These are phyloP conservation scores for Floccularia luteovirens DNA, from an alignment of 768 basidiomycete species.

Conservation along the genomic window DNA sequence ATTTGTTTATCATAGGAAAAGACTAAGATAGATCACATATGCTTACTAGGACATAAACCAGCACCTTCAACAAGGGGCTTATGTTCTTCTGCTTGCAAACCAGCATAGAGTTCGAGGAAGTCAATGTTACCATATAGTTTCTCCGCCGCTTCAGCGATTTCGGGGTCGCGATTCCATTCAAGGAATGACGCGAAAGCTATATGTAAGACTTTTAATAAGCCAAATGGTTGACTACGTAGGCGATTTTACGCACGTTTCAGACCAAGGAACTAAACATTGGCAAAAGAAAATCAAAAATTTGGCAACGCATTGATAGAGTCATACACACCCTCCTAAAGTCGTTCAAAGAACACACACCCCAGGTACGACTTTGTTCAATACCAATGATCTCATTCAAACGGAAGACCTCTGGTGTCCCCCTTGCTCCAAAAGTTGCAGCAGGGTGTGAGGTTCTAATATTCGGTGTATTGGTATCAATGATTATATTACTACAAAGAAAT, in stretches of 20 bases:
- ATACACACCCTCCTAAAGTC: constrained; percentile 62
- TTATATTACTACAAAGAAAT: no score
- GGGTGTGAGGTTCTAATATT: constrained; percentile 54
- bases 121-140: constrained; percentile 74
- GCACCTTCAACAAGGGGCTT: constrained; percentile 74
- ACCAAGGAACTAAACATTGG: constrained; percentile 62
- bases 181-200: constrained; percentile 61
- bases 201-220: neutral
- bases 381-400: constrained; percentile 79
- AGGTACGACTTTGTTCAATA: constrained; percentile 65
- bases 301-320: neutral
- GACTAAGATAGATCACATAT: neutral
- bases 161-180: constrained; percentile 75
- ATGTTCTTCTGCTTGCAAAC: constrained; percentile 70
- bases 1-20: neutral
- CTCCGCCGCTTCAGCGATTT: constrained; percentile 66
- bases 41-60: constrained; percentile 73
- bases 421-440: constrained; percentile 69
- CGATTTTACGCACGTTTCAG: constrained; percentile 60
- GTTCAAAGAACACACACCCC: constrained; percentile 81
- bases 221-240: no score
- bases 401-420: constrained; percentile 71
- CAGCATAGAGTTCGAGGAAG: constrained; percentile 74
- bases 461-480: neutral
- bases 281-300: neutral